phyloP scores from a whole-genome alignment of 108 stramenopile species.

The Pseudonitzschia delicatissima region DNA sequence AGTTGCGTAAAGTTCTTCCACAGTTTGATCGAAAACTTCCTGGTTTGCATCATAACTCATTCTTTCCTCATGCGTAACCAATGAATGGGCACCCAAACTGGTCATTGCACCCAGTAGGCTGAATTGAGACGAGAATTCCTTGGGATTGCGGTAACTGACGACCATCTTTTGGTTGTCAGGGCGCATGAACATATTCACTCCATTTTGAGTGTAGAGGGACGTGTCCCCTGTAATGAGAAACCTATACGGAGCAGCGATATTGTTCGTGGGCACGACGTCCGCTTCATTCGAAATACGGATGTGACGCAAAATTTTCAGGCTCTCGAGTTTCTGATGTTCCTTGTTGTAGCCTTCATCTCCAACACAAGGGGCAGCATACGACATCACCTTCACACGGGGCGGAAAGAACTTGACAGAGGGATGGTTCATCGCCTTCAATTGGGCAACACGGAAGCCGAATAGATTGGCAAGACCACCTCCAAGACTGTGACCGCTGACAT shows the following conservation, averaged over 20 bases:
- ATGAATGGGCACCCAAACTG: neutral
- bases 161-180: neutral
- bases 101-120: neutral
- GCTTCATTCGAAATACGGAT: slow-evolving; percentile 48
- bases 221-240: neutral
- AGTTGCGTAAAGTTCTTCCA: neutral
- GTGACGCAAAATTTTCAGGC: slow-evolving; percentile 38
- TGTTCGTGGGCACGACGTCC: slow-evolving; percentile 18
- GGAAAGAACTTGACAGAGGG: slow-evolving; percentile 19
- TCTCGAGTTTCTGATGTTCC: slow-evolving; percentile 37
- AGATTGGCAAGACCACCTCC: slow-evolving; percentile 56
- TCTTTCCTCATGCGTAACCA: neutral
- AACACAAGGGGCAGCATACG: slow-evolving; percentile 57
- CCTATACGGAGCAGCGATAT: neutral
- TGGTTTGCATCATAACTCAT: neutral
- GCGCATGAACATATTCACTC: neutral
- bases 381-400: slow-evolving; percentile 43
- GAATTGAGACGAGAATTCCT: neutral
- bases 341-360: slow-evolving; percentile 4
- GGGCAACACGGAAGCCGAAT: slow-evolving; percentile 56
- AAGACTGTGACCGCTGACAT: slow-evolving; percentile 54
- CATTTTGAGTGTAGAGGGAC: neutral
- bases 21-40: neutral
- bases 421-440: slow-evolving; percentile 10
- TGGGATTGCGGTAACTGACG: neutral